phyloP scores from a whole-genome alignment of 305 asterid genomes.

The Fraxinus dipetala region DNA sequence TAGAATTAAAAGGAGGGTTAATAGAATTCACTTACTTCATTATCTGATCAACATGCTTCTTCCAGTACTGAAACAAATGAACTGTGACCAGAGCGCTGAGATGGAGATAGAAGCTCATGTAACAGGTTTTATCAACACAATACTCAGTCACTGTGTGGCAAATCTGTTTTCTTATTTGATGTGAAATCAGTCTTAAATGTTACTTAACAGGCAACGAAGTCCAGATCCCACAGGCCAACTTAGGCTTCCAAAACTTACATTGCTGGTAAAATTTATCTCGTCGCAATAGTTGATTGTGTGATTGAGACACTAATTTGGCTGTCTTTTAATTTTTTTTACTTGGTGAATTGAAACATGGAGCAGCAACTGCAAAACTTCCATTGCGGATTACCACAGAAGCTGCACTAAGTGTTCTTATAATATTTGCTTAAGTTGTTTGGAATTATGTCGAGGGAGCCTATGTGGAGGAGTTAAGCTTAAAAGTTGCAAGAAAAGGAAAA shows the following conservation, averaged over 20 bases:
- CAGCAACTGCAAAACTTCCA: slow-evolving; percentile 75
- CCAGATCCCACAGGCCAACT: slow-evolving; percentile 49
- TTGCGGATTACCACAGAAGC: slow-evolving; percentile 85
- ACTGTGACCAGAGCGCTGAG: slow-evolving; percentile 58
- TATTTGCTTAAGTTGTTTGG: slow-evolving; percentile 83
- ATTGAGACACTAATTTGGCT: slow-evolving; percentile 18
- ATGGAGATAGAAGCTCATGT: slow-evolving; percentile 65
- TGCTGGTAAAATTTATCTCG: slow-evolving; percentile 58
- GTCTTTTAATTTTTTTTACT: slow-evolving; percentile 23
- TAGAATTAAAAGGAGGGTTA: slow-evolving; percentile 53
- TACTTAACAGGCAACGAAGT: slow-evolving; percentile 54
- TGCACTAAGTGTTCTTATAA: slow-evolving; percentile 75
- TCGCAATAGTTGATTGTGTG: slow-evolving; percentile 14
- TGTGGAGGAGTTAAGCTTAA: slow-evolving; percentile 34
- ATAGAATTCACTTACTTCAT: slow-evolving; percentile 55
- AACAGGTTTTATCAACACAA: slow-evolving; percentile 47
- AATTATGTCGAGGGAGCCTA: slow-evolving; percentile 43
- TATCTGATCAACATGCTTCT: slow-evolving; percentile 70
- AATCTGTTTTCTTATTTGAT: slow-evolving; percentile 17
- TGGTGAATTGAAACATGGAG: slow-evolving; percentile 33
- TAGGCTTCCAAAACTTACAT: slow-evolving; percentile 31
- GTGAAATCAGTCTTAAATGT: slow-evolving; percentile 21
- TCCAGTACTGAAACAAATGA: slow-evolving; percentile 73
- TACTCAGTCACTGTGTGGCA: slow-evolving; percentile 13
- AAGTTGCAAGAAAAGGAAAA: slow-evolving; percentile 51